A percentile compares a stretch with the other conserved stretches of the same genome.
These are phyloP conservation scores for Calocybe cyanea DNA, from an alignment of 768 basidiomycete species.

Conservation along the genomic window DNA sequence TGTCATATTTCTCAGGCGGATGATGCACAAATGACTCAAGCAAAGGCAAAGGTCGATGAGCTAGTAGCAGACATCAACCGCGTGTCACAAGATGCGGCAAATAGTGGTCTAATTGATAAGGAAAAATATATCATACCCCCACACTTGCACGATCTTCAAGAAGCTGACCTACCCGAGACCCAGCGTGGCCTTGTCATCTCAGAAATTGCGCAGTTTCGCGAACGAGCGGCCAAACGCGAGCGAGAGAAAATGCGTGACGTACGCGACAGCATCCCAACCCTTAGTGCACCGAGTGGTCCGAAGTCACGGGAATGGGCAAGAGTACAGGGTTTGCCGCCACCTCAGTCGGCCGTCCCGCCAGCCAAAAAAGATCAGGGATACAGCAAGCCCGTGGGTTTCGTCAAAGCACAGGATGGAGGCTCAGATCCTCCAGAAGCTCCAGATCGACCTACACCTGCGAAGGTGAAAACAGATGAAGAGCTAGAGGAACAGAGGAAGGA, in stretches of 20 bases:
- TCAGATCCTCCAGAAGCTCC: slow-evolving; percentile 27
- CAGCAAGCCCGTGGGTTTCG: slow-evolving; percentile 78
- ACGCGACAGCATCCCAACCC: slow-evolving; percentile 49
- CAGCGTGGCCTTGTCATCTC: slow-evolving; percentile 89
- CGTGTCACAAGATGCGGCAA: slow-evolving; percentile 69
- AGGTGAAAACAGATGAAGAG: slow-evolving; percentile 80
- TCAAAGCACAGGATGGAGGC: slow-evolving; percentile 55
- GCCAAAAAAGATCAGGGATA: slow-evolving; percentile 69
- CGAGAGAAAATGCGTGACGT: slow-evolving; percentile 85
- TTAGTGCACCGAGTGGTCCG: slow-evolving; percentile 62
- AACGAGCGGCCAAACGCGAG: slow-evolving; percentile 88
- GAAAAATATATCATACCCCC: slow-evolving; percentile 90
- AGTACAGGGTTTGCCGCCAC: slow-evolving; percentile 30
- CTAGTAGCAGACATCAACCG: slow-evolving; percentile 71
- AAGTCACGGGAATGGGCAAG: slow-evolving; percentile 81
- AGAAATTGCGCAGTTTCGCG: slow-evolving; percentile 95
- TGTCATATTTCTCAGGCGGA: slow-evolving; percentile 52
- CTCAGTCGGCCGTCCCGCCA: no score
- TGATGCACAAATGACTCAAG: slow-evolving; percentile 57
- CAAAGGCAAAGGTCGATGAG: slow-evolving; percentile 60
- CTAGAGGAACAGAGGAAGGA: slow-evolving; percentile 81
- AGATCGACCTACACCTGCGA: slow-evolving; percentile 30
- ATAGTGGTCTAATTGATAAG: slow-evolving; percentile 70
- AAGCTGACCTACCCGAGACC: slow-evolving; percentile 95
- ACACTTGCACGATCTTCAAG: slow-evolving; percentile 95